Evolutionary conservation across 1,139 yeast genomes (phyloP), one percentile per base, ranked within the genome.

Genomic region (Sugiyamaella castrensis): DNA sequence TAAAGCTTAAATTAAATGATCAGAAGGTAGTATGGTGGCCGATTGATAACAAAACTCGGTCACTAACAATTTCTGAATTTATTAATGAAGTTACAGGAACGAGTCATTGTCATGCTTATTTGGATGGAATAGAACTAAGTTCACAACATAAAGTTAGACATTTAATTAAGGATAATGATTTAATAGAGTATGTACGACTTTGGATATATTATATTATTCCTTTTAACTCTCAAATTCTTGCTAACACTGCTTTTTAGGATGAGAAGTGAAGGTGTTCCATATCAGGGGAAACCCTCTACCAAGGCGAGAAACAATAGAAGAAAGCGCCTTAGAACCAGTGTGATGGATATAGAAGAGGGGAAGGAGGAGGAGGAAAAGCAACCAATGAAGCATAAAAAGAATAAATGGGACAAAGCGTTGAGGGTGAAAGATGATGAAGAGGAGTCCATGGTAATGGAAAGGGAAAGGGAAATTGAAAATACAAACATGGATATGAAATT

Each of bases 241-340:
- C 24, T 19, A 19, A 19, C 24, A 5, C 24, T 19, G n/a, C 5
- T n/a, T n/a, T 6, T 3, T 31, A 31, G 34, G 15, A 30, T 43
- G 8, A 29, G 35, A 36, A 33, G 24, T 7, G n/a, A 35, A 32
- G 46, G 38, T 4, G 28, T 44, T 2, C 54, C 57, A 12, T 54
- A 55, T 9, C 40, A 40, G 2, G 60, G 61, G 16, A 40, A 34
- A 8, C 26, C 37, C n/a, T 41, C 51, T 6, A 57, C 60, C 1
- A 49, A 49, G 31, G 39, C 42, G 24, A 30, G 61, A 26, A 58
- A 55, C 45, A 42, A 36, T 15, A 47, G 57, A 32, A 37, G 53
- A 1, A 50, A 49, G 31, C 37, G 40, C 15, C 5, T 11, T 13
- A n/a, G 24, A 12, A 38, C 15, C 31, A 40, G 35, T 19, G 45